These are phyloP conservation scores for Afroboletus lepidellus DNA, from an alignment of 1,284 basidiomycete species.

Conservation along the genomic window DNA sequence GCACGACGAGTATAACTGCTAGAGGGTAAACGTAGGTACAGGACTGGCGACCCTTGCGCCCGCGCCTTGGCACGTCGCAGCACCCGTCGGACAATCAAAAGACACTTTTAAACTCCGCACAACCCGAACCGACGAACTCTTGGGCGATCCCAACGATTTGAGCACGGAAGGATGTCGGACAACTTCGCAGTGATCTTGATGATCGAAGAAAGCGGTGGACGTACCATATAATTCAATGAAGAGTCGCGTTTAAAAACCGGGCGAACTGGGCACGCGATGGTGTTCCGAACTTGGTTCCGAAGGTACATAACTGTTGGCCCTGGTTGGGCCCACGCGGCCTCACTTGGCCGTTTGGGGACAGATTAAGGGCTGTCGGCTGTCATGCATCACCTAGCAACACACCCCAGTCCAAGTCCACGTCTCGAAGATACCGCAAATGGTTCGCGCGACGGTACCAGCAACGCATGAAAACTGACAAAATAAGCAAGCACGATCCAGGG, in stretches of 20 bases:
- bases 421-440: neutral
- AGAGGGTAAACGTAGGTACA: neutral
- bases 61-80: too few species aligned
- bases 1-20: too few species aligned
- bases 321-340: neutral
- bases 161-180: neutral
- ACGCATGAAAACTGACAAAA: neutral
- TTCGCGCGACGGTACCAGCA: neutral
- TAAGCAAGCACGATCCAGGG: neutral
- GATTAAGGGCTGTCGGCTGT: neutral
- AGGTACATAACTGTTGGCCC: too few species aligned
- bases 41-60: too few species aligned
- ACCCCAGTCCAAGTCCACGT: neutral
- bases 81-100: too few species aligned
- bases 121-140: too few species aligned
- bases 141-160: neutral
- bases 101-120: too few species aligned
- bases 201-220: neutral
- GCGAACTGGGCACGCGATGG: too few species aligned
- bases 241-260: neutral
- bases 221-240: neutral
- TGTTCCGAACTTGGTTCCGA: too few species aligned
- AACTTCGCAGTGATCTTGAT: neutral
- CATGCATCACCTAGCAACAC: neutral
- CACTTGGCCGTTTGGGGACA: neutral